phyloP scores from a whole-genome alignment of 2,329 filamentous ascomycete genomes.

The Cordyceps cicadae region DNA sequence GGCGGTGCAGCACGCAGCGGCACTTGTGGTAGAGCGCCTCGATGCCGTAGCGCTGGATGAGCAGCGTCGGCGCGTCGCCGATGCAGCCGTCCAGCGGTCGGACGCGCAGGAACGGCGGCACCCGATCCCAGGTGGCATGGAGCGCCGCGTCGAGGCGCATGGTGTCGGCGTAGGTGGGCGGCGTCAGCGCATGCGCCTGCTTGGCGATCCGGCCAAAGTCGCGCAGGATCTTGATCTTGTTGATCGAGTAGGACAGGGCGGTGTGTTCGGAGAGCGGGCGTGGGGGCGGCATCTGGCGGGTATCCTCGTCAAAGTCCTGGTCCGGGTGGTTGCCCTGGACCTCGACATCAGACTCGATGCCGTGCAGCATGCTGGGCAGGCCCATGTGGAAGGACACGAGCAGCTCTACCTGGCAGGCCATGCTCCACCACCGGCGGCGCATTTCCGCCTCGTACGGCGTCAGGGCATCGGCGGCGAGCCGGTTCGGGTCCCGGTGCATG shows the following conservation, averaged over 20 bases:
- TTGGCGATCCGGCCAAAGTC: slow-evolving; percentile 43
- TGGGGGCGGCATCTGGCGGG: slow-evolving; percentile 44
- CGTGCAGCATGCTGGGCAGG: slow-evolving; percentile 56
- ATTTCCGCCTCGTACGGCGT: slow-evolving; percentile 43
- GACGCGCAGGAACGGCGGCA: slow-evolving; percentile 42
- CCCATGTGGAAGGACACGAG: slow-evolving; percentile 61
- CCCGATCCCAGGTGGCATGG: slow-evolving; percentile 33
- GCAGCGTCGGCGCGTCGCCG: slow-evolving; percentile 35
- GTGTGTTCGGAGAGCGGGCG: slow-evolving; percentile 54
- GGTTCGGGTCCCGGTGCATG: slow-evolving; percentile 46
- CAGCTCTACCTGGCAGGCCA: slow-evolving; percentile 51
- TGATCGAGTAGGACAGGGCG: slow-evolving; percentile 45
- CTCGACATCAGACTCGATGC: slow-evolving; percentile 54
- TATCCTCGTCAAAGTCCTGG: slow-evolving; percentile 53
- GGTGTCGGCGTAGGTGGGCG: slow-evolving; percentile 41
- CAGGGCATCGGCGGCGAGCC: slow-evolving; percentile 39
- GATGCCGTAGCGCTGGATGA: slow-evolving; percentile 47
- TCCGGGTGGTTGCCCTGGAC: slow-evolving; percentile 56
- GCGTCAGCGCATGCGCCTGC: slow-evolving; percentile 39
- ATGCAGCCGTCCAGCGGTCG: slow-evolving; percentile 40
- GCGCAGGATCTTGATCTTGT: slow-evolving; percentile 39
- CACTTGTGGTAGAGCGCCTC: slow-evolving; percentile 46
- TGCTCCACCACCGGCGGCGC: slow-evolving; percentile 44
- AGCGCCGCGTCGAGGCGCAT: slow-evolving; percentile 39
- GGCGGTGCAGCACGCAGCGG: slow-evolving; percentile 47